Conservation (phyloP, 2,329 filamentous ascomycete species). For the Cladosporium colombiae region DNA sequence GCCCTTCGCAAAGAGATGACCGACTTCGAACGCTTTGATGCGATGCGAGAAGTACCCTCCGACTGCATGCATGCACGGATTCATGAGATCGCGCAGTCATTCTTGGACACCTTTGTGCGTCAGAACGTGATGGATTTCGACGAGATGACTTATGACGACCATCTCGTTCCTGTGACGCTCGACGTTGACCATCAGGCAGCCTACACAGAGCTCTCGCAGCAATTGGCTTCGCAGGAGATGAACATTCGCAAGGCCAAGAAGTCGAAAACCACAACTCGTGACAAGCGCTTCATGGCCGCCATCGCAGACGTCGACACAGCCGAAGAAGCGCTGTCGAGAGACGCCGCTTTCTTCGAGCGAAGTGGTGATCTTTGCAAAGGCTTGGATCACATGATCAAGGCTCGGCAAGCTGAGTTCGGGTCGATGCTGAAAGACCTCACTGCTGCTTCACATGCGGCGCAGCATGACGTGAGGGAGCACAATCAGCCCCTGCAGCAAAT, state of each 20-base stretch:
- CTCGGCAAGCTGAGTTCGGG: conserved; percentile 22
- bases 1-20: conserved; percentile 46
- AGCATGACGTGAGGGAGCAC: not conserved
- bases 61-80: conserved; percentile 54
- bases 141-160: conserved; percentile 48
- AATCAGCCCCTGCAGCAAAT: conserved; percentile 5
- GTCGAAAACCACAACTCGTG: conserved; percentile 36
- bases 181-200: conserved; percentile 52
- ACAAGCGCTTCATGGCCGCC: conserved; percentile 48
- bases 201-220: conserved; percentile 58
- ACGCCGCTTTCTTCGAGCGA: conserved; percentile 33
- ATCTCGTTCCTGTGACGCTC: conserved; percentile 47
- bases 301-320: conserved; percentile 48
- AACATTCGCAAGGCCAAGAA: conserved; percentile 43
- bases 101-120: conserved; percentile 56
- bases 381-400: conserved; percentile 21
- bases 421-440: not conserved
- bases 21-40: conserved; percentile 58
- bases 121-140: conserved; percentile 40
- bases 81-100: conserved; percentile 54
- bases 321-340: conserved; percentile 57
- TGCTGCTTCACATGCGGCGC: not conserved
- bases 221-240: conserved; percentile 55
- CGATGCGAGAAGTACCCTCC: conserved; percentile 53
- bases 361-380: not conserved